Percentiles rank a stretch among this genome's conserved stretches.
These are phyloP conservation scores for Chrysanthemum lavandulifolium DNA, from an alignment of 129 eudicot species.

Conservation along the genomic window DNA sequence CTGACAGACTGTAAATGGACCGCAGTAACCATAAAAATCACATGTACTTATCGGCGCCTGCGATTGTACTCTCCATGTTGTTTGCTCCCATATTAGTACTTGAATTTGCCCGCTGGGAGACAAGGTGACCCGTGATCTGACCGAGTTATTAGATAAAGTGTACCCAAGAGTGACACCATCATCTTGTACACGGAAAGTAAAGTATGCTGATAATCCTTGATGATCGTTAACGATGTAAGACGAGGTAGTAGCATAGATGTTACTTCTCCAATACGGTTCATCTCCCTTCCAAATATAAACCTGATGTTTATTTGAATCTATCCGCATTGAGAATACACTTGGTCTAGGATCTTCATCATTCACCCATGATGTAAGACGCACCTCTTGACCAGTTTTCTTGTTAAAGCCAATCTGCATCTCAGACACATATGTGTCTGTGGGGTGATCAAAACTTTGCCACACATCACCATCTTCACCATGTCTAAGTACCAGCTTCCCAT, in stretches of 20 bases:
- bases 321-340: conserved; percentile 45
- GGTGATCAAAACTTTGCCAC: conserved; percentile 69
- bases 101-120: conserved; percentile 24
- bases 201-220: conserved; percentile 23
- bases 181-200: conserved; percentile 22
- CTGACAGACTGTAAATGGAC: conserved; percentile 33
- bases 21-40: conserved; percentile 37
- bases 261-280: conserved; percentile 50
- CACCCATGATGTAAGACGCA: conserved; percentile 54
- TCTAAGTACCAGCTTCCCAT: conserved; percentile 49
- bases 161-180: conserved; percentile 18
- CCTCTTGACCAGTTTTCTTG: conserved; percentile 21
- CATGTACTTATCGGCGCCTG: conserved; percentile 32
- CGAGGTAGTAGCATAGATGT: conserved; percentile 17
- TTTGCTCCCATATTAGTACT: conserved; percentile 27
- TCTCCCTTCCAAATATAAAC: conserved; percentile 40
- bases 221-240: conserved; percentile 12
- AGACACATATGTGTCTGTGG: conserved; percentile 51
- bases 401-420: conserved; percentile 43
- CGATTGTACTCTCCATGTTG: conserved; percentile 27
- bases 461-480: conserved; percentile 24
- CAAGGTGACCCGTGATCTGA: conserved; percentile 21
- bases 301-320: conserved; percentile 34
- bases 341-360: conserved; percentile 48
- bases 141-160: conserved; percentile 7